Base-by-base conservation (phyloP, 2,329 filamentous ascomycete genomes). In the Grosmannia clavigera region DNA sequence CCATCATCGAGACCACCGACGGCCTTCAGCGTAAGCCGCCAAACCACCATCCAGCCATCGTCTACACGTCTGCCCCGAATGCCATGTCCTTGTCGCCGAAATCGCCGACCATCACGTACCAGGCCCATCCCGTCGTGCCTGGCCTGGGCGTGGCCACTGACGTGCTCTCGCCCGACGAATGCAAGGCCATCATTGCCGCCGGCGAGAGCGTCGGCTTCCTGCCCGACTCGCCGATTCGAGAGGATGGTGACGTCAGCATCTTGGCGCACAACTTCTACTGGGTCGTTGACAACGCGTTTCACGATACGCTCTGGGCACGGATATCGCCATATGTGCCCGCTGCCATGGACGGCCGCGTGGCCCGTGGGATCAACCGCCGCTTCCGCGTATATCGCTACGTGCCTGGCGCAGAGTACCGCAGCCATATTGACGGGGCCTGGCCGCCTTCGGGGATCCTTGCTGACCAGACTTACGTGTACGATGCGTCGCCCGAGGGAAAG, bases 221-320 rank as follows among this genome's bases (percentile, higher is more conserved):
- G 0, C 85, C 86, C 0, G 86, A 89, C 66, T 82, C 83, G 0
- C 85, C 85, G 0, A 73, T 88, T 35, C 80, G 83, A 2, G 81
- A 83, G n/a, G 82, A 84, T 60, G 82, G 81, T 19, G 83, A 86
- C 58, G 76, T 77, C 29, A 86, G 83, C 66, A 78, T 88, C 55
- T 70, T 88, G 1, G 85, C 85, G 0, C 85, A 88, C 72, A 88
- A 88, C 69, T 87, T 88, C 65, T 88, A 88, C 73, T 88, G 85
- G 85, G 76, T 88, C 10, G 76, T 84, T 14, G 85, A 88, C 64
- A 74, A 76, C 27, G 74, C 76, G 0, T 87, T 88, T 68, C 81
- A 84, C 66, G 78, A 85, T 60, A 76, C 73, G 16, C 74, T 88
- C 1, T 88, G 85, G 85, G 70, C 73, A 0, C 78, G 85, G 16